Evolutionary conservation across 2,329 filamentous ascomycete genomes (phyloP).

Genomic region (Fusarium anguioides): DNA sequence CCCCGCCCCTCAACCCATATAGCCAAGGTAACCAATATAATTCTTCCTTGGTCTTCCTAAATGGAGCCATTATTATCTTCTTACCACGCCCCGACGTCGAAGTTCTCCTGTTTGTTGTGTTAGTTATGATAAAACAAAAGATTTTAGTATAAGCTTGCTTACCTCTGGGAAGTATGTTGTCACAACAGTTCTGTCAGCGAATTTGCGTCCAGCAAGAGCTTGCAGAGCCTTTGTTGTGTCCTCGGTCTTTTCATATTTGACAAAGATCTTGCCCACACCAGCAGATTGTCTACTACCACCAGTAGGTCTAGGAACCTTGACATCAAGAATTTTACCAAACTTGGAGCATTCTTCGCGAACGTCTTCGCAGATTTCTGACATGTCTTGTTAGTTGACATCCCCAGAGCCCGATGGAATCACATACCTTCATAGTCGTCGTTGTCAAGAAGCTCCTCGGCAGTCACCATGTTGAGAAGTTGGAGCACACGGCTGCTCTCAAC

Average conservation of each 20-base stretch:
- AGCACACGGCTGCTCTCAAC: slow-evolving; percentile 85
- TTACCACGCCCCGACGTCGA: slow-evolving; percentile 90
- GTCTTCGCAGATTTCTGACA: slow-evolving; percentile 92
- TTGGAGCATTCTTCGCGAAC: slow-evolving; percentile 93
- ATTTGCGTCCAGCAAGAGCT: slow-evolving; percentile 93
- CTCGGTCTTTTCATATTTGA: slow-evolving; percentile 87
- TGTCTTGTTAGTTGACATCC: slow-evolving; percentile 49
- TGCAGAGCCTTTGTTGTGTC: slow-evolving; percentile 86
- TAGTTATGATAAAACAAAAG: slow-evolving; percentile 38
- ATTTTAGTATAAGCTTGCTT: slow-evolving; percentile 51
- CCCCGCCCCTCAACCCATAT: slow-evolving; percentile 24
- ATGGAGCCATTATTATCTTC: slow-evolving; percentile 25
- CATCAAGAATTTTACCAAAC: slow-evolving; percentile 83
- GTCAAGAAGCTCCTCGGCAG: slow-evolving; percentile 92
- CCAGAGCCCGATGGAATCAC: slow-evolving; percentile 27
- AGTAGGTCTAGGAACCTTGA: slow-evolving; percentile 91
- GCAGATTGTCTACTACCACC: slow-evolving; percentile 85
- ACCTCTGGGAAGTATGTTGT: slow-evolving; percentile 97
- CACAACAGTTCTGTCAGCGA: slow-evolving; percentile 94
- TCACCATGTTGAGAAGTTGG: slow-evolving; percentile 98
- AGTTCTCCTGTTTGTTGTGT: slow-evolving; percentile 78
- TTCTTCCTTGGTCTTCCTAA: slow-evolving; percentile 5
- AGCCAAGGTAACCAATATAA: slow-evolving; percentile 27
- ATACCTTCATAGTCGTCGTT: slow-evolving; percentile 94
- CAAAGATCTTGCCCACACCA: slow-evolving; percentile 96